Base-by-base conservation (phyloP, 805 yeast genomes). In the Barnettozyma vustinii region DNA sequence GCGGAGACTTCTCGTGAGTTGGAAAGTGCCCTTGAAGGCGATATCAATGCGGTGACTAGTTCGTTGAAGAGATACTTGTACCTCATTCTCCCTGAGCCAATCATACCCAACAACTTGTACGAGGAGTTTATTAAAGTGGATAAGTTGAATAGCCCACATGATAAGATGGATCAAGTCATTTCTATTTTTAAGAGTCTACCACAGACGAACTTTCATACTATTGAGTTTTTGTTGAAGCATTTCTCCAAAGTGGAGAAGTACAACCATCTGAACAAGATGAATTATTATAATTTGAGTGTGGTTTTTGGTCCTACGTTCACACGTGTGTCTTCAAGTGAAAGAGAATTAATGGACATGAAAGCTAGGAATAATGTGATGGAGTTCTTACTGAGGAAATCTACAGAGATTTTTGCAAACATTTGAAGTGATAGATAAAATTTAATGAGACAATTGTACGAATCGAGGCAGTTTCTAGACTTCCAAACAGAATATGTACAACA, bases 251-350 rank as follows among this genome's bases (percentile, higher is more conserved):
- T 94, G 30, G 78, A 80, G 37, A 64, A 70, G 25, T 72, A 74
- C 61, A 72, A 79, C 41, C 65, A 65, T 12, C 61, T 67, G 40
- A 94, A 91, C 63, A 75, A 91, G 64, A 94, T 94, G 99, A 87
- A 78, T 39, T 72, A 77, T 57, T 82, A 82, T 65, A 90, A 94
- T 59, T 68, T 94, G 46, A 83, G 96, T 0, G 88, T 94, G 40
- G 97, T 92, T 8, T 94, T 94, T 73, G 96, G 97, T 1, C 98
- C 99, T 4, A 89, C 97, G 8, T 68, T 94, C 40, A 84, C 90
- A 0, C 75, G 96, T 43, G 96, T 89, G 58, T 69, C 75, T 51
- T 75, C 81, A 37, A 91, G 96, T 8, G 89, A 85, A 55, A 77
- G 83, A 47, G 99, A 94, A 64, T 79, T 94, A 64, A 60, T 73